These are phyloP conservation scores for Vanderwaltozyma verrucispora DNA, from an alignment of 805 yeast species.

Conservation along the genomic window DNA sequence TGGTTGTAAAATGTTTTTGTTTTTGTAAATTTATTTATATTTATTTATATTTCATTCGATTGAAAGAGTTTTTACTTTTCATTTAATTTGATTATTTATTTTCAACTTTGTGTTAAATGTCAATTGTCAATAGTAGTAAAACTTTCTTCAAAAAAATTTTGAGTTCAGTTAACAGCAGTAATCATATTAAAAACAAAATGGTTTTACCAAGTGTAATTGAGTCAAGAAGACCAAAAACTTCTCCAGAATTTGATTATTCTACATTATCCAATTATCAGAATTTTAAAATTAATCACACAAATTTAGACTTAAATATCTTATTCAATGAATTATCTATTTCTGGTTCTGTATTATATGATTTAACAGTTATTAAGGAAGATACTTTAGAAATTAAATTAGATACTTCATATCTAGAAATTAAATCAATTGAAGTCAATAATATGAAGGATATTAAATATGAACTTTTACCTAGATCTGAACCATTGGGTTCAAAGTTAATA, in stretches of 20 bases:
- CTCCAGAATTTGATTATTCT: slow-evolving; percentile 59
- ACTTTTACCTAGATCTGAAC: slow-evolving; percentile 34
- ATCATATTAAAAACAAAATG: too few species aligned
- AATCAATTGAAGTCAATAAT: slow-evolving; percentile 36
- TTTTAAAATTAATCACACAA: slow-evolving; percentile 43
- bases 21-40: too few species aligned
- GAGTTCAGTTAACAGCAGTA: too few species aligned
- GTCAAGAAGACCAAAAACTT: slow-evolving; percentile 21
- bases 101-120: too few species aligned
- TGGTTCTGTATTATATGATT: slow-evolving; percentile 45
- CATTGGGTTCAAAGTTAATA: slow-evolving; percentile 49
- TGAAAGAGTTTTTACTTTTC: too few species aligned
- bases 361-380: slow-evolving; percentile 28
- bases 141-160: too few species aligned
- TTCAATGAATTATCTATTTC: slow-evolving; percentile 42
- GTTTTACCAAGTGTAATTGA: slow-evolving; percentile 23
- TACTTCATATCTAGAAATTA: slow-evolving; percentile 50
- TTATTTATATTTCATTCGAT: too few species aligned
- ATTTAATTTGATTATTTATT: too few species aligned
- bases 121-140: too few species aligned
- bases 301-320: slow-evolving; percentile 40
- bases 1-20: too few species aligned
- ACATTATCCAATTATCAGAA: slow-evolving; percentile 62
- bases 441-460: slow-evolving; percentile 14
- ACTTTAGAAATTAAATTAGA: slow-evolving; percentile 45